Base-by-base conservation (phyloP, 1,139 yeast genomes). In the Scheffersomyces titani region DNA sequence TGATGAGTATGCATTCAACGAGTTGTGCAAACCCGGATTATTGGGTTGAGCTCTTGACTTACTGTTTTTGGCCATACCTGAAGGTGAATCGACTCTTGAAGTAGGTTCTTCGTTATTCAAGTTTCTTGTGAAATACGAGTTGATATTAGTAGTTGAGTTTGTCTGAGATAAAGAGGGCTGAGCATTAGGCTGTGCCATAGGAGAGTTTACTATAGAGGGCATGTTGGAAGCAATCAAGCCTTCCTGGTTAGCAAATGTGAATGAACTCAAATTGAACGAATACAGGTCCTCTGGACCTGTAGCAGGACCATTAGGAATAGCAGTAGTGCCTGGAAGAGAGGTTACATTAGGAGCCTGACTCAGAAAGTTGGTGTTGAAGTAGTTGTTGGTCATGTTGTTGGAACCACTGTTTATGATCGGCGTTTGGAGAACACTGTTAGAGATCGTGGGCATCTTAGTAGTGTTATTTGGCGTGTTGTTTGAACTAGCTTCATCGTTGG, bases 241-340 rank as follows among this genome's bases (percentile, higher is more conserved):
- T 22, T 56, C 65, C 44, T 62, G 65, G 52, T 60, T 62, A 30
- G 70, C 68, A 51, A 71, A 68, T 16, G 78, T 72, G 59, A 77
- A 77, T 1, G 80, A 70, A 57, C 77, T 72, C 52, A 76, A 57
- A 51, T 75, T 75, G 62, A 77, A 76, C 1, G 76, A 70, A 59
- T 70, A 74, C 56, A 65, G 75, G 49, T 76, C 80, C 30, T 76
- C 80, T 19, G 62, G 65, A n/a, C 51, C 51, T 24, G 50, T 19
- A 19, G 24, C 36, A 40, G 19, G 54, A 18, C 45, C 51, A 44
- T 13, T 51, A 16, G 16, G 20, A 19, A 18, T 51, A 16, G 20
- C 19, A 47, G 24, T 49, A 36, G 50, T 55, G 44, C 46, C 18
- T 20, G 52, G 13, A 16, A 11, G 20, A 22, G 19, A 24, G 18